Conservation (phyloP, 208 protist species). For the Histomonas meleagridis region DNA sequence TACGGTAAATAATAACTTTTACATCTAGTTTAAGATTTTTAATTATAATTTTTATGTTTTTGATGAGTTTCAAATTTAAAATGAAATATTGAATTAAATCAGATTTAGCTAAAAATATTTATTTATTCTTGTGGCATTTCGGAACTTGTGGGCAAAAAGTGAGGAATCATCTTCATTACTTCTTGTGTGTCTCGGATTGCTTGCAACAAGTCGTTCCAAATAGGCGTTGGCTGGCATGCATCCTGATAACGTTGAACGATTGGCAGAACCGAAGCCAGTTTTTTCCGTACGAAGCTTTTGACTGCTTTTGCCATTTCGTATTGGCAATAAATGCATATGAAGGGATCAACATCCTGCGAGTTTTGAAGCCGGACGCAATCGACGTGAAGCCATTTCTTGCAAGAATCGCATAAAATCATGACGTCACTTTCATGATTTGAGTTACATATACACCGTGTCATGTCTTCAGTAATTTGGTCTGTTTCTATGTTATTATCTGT, state of each 20-base stretch:
- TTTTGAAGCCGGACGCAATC: not conserved
- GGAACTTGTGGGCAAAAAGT: too few relatives aligned
- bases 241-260: not conserved
- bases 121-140: too few relatives aligned
- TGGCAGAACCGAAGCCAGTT: not conserved
- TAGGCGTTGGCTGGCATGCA: not conserved
- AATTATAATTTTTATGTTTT: too few relatives aligned
- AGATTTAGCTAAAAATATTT: too few relatives aligned
- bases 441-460: not conserved
- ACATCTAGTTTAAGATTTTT: too few relatives aligned
- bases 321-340: conserved; percentile 28
- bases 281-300: not conserved
- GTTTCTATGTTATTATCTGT: not conserved
- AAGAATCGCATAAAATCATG: not conserved
- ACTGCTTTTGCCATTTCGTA: not conserved
- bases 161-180: not conserved
- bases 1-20: too few relatives aligned
- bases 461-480: not conserved
- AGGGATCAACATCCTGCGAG: not conserved
- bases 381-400: not conserved
- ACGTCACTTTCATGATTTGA: not conserved
- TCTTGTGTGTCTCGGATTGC: not conserved
- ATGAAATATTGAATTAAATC: too few relatives aligned
- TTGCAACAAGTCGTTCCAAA: not conserved
- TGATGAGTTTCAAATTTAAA: too few relatives aligned